These are phyloP conservation scores for Pyrenochaeta sp. DNA, from an alignment of 2,329 filamentous ascomycete genomes.

Conservation along the genomic window DNA sequence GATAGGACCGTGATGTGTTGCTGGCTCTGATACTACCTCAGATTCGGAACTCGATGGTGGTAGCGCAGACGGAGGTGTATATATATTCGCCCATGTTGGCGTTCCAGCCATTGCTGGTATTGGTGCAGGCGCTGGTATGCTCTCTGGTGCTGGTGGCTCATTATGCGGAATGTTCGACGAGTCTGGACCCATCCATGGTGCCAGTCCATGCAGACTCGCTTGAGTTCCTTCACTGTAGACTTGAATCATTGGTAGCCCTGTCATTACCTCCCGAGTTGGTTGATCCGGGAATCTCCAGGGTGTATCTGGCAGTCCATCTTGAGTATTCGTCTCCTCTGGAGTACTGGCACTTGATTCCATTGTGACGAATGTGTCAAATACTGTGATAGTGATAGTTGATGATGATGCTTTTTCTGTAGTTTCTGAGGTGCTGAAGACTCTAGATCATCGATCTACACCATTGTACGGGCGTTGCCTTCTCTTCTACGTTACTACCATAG, in stretches of 20 bases:
- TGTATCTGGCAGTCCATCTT: not conserved
- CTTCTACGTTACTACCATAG: not conserved
- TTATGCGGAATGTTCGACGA: not conserved
- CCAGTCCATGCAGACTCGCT: not conserved
- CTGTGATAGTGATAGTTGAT: constrained; percentile 20
- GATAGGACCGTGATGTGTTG: not conserved
- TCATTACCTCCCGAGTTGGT: not conserved
- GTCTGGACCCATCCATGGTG: not conserved
- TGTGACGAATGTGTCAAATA: constrained; percentile 3
- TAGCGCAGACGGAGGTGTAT: too few relatives aligned
- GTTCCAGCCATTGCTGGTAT: too few relatives aligned
- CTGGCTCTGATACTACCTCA: not conserved
- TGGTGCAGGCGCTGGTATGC: not conserved
- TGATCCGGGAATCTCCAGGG: not conserved
- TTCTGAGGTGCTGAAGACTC: not conserved
- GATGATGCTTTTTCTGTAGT: constrained; percentile 8
- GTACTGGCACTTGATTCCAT: constrained; percentile 6
- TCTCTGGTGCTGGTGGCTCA: not conserved
- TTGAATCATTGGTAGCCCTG: not conserved
- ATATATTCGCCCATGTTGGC: too few relatives aligned
- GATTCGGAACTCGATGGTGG: not conserved
- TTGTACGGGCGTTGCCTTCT: not conserved
- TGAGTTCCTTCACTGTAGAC: not conserved
- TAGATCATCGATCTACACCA: not conserved
- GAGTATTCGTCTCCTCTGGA: not conserved